phyloP scores from a whole-genome alignment of 495 filamentous ascomycete genomes.

The Xylaria scruposa region DNA sequence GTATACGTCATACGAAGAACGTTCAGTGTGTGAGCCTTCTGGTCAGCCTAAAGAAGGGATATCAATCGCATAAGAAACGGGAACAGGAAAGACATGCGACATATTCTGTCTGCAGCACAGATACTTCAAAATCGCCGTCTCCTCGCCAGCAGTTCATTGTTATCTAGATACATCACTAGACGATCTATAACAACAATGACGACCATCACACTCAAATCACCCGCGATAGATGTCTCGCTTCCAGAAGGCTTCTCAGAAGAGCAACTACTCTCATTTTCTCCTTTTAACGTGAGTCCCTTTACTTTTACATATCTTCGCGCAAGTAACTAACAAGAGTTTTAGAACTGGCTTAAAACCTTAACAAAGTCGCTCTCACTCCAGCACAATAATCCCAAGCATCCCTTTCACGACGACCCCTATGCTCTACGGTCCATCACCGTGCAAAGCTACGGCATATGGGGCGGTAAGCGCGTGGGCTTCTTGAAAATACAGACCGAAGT shows the following conservation, averaged over 20 bases:
- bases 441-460: constrained; percentile 78
- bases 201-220: constrained; percentile 56
- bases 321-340: constrained; percentile 22
- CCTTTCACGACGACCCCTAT: constrained; percentile 77
- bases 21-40: neutral
- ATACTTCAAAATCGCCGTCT: neutral
- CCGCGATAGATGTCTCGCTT: constrained; percentile 60
- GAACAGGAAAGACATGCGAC: constrained; percentile 9
- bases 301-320: neutral
- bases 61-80: neutral
- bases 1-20: neutral
- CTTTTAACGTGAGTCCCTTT: constrained; percentile 60
- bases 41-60: neutral
- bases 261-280: constrained; percentile 71
- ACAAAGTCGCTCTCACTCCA: constrained; percentile 70
- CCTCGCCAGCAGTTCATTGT: neutral
- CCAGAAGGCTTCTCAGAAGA: constrained; percentile 64
- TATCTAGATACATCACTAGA: neutral
- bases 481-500: constrained; percentile 75
- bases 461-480: constrained; percentile 71
- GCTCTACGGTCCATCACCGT: constrained; percentile 70
- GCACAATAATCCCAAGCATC: constrained; percentile 59
- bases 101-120: neutral
- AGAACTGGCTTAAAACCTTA: constrained; percentile 74
- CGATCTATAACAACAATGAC: constrained; percentile 41